Evolutionary conservation across 345 rosid species (phyloP), one percentile per base, ranked within the genome.

Genomic region (Salix arbutifolia): DNA sequence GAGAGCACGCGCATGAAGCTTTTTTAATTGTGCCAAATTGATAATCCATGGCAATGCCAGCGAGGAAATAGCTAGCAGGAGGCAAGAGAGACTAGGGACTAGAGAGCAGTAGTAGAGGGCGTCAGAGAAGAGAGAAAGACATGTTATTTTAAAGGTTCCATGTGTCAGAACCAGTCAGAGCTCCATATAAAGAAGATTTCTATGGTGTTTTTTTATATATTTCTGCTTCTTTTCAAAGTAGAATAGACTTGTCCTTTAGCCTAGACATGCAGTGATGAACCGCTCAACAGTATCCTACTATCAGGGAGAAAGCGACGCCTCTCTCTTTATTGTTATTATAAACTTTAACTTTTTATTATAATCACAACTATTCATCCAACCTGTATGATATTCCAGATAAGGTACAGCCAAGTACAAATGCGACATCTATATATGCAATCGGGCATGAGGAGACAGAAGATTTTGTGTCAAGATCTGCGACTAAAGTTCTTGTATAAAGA

Each of bases 221-320:
- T 8, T 40, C 44, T 44, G 48, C 13, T 4, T 13, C 8, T 58
- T 44, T 60, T 62, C 70, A 53, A 61, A 19, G 26, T 13, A 19
- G 76, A 73, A 76, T 53, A 13, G 69, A 37, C 70, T 70, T 76
- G 83, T 84, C 84, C 65, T 80, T 10, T 67, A 80, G 68, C 28
- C 44, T 21, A 28, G 52, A 75, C 40, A 44, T 44, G 50, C 50
- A 12, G 50, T 44, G 17, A 4, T 14, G 14, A 14, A 44, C 50
- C 50, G 13, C 50, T 44, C 50, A 44, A 44, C 50, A 12, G 50
- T 33, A 66, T 77, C 74, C 85, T 69, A 69, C 74, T 56, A 64
- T 73, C 73, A 70, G 80, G 83, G 76, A 76, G 75, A 37, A 25
- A 67, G 8, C 35, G 71, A 74, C 71, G 38, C 30, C 71, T 52